phyloP scores from a whole-genome alignment of 306 rosid genomes.

The Styphnolobium japonicum region DNA sequence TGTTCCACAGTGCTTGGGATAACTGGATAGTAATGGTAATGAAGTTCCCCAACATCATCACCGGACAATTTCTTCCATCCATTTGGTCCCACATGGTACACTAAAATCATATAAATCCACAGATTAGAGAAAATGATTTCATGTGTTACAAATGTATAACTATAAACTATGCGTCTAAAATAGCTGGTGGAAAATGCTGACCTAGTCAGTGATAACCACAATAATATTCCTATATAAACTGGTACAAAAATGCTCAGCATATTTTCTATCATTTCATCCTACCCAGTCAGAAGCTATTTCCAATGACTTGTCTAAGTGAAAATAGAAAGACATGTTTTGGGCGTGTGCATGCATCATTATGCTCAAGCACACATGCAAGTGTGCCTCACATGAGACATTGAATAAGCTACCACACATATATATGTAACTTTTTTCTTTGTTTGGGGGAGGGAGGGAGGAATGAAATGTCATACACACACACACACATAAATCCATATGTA shows the following conservation, averaged over 20 bases:
- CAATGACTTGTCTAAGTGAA: neutral
- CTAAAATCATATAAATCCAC: conserved; percentile 38
- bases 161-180: conserved; percentile 1
- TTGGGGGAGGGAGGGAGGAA: neutral
- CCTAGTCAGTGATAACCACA: neutral
- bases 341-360: neutral
- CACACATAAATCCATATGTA: neutral
- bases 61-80: conserved; percentile 95
- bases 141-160: neutral
- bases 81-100: conserved; percentile 73
- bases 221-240: neutral
- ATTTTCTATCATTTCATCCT: neutral
- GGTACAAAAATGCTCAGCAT: neutral
- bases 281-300: neutral
- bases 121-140: neutral
- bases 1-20: conserved; percentile 60
- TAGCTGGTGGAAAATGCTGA: neutral
- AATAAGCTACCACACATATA: neutral
- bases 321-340: neutral
- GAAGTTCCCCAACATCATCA: conserved; percentile 89
- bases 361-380: neutral
- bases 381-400: neutral
- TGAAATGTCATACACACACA: neutral
- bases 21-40: conserved; percentile 71
- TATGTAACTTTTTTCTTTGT: neutral